These are phyloP conservation scores for Borovskyia barvae DNA, from an alignment of 208 protist genomes.

Conservation along the genomic window DNA sequence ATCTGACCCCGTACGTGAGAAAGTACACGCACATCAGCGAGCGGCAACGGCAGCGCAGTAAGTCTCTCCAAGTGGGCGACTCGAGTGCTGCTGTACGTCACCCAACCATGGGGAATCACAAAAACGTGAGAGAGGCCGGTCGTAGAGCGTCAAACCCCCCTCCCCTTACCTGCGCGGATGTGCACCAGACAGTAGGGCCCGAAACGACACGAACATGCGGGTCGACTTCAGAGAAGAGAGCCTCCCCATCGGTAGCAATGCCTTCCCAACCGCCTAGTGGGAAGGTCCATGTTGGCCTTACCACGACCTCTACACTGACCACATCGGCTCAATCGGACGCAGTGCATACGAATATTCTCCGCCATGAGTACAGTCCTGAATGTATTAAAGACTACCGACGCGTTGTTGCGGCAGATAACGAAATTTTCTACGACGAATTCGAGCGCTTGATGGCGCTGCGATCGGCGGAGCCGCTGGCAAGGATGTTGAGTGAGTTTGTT, in stretches of 20 bases:
- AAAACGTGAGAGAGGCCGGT: too few relatives aligned
- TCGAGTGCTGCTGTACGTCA: not conserved
- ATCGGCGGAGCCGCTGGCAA: conserved; percentile 31
- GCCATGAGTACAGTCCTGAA: conserved; percentile 56
- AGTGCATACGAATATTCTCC: conserved; percentile 12
- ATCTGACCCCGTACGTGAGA: conserved; percentile 12
- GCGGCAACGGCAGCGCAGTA: conserved; percentile 15
- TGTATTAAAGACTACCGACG: conserved; percentile 66
- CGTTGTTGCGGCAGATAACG: conserved; percentile 57
- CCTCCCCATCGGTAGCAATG: too few relatives aligned
- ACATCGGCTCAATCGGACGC: not conserved
- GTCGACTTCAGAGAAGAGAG: not conserved
- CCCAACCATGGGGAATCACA: too few relatives aligned
- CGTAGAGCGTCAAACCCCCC: not conserved
- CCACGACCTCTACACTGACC: not conserved
- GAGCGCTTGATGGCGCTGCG: conserved; percentile 46
- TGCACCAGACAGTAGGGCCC: not conserved
- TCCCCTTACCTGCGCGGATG: not conserved
- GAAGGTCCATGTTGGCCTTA: not conserved
- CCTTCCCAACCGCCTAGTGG: too few relatives aligned
- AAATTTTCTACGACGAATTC: conserved; percentile 74
- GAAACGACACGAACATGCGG: not conserved
- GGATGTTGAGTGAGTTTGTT: conserved; percentile 54
- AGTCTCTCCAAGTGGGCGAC: not conserved
- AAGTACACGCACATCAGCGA: conserved; percentile 27